Evolutionary conservation across 331 rosid genomes (phyloP), one percentile per base, ranked within the genome.

Genomic region (Rhamnella rubrinervis): DNA sequence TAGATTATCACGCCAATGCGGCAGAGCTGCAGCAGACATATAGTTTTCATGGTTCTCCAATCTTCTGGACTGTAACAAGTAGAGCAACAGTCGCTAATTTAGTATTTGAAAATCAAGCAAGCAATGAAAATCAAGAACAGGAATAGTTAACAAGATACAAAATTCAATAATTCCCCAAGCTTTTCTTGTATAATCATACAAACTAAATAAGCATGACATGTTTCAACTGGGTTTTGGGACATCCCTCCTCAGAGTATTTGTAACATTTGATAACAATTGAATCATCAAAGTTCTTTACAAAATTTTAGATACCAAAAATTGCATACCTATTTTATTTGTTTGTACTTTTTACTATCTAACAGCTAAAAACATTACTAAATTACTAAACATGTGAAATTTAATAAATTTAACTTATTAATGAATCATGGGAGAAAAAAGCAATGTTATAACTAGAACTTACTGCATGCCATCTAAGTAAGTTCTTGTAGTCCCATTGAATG

Each of bases 401-500:
- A 4, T 52, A n/a, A 52, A 18, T 52, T 19, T 19, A 52, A 52
- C 5, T 11, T 21, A 23, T n/a, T 56, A n/a, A 23, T 14, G 31
- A 64, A 61, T 19, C 37, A 35, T 31, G 9, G 37, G 67, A 44
- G 25, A 63, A 18, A 70, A 28, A 21, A 16, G 64, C 31, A 17
- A 55, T 68, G 79, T 53, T 52, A 26, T 56, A 75, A 75, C 35
- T 26, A 55, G 60, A 78, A 87, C 98, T 91, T 83, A 95, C 98
- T 81, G 96, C 85, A 95, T 85, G 78, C 99, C 99, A 74, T 95
- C 99, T 16, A 85, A 58, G 84, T 95, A 95, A 74, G 97, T 59
- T 78, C 99, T 91, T 21, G 99, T 95, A n/a, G 97, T 95, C 68
- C 99, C 99, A 80, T 95, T 95, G 80, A 95, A 95, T 20, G 97